Evolutionary conservation across 257 asterid species (phyloP).

Genomic region (Linaria vulgaris): DNA sequence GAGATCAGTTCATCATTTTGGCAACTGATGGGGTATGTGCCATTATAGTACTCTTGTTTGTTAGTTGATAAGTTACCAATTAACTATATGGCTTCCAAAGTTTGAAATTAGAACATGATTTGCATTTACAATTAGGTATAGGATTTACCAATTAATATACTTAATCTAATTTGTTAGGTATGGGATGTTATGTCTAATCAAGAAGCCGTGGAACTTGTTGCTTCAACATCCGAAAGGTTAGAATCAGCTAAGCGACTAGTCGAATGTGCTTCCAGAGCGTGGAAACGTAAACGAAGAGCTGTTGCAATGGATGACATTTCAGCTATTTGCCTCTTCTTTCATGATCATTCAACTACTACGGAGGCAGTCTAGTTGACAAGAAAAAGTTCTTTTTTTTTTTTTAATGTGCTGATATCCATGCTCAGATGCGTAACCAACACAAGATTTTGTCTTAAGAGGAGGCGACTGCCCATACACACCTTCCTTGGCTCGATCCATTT

Average conservation of each 20-base stretch:
- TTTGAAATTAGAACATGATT: not conserved
- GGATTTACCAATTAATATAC: too few relatives aligned
- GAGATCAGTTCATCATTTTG: slow-evolving; percentile 61
- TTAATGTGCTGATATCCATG: too few relatives aligned
- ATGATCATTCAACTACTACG: slow-evolving; percentile 19
- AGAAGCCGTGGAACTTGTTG: slow-evolving; percentile 73
- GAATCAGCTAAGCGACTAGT: slow-evolving; percentile 64
- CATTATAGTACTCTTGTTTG: too few relatives aligned
- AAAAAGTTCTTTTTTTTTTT: too few relatives aligned
- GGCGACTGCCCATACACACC: too few relatives aligned
- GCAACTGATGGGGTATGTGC: slow-evolving; percentile 78
- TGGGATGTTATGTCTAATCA: slow-evolving; percentile 79
- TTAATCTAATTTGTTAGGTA: slow-evolving; percentile 36
- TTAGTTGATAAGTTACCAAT: too few relatives aligned
- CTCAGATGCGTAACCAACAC: too few relatives aligned
- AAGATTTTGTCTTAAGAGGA: too few relatives aligned
- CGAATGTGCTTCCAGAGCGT: slow-evolving; percentile 52
- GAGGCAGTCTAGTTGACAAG: not conserved
- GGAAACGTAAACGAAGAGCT: slow-evolving; percentile 61
- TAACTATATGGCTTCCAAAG: too few relatives aligned
- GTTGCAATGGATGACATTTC: slow-evolving; percentile 73
- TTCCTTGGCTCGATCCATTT: too few relatives aligned
- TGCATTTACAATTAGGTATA: not conserved
- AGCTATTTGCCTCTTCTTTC: slow-evolving; percentile 71
- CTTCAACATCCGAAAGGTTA: slow-evolving; percentile 42